phyloP scores from a whole-genome alignment of 2,329 filamentous ascomycete genomes.

The Rosellinia necatrix region DNA sequence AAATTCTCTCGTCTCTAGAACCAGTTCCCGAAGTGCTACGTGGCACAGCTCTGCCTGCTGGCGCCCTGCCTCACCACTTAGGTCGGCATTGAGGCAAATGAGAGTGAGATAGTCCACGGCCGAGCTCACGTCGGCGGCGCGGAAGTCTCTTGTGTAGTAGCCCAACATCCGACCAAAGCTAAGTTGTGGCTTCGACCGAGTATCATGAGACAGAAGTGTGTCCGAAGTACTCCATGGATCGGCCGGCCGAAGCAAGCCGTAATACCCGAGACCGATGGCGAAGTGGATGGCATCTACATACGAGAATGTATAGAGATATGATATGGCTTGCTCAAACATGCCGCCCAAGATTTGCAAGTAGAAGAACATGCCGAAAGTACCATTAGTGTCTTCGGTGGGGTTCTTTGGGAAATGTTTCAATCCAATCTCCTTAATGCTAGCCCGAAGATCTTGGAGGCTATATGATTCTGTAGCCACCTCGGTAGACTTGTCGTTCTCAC shows the following conservation, averaged over 20 bases:
- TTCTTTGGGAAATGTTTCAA: constrained; percentile 87
- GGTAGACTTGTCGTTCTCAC: constrained; percentile 65
- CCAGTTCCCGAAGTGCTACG: constrained; percentile 88
- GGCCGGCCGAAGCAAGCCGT: constrained; percentile 84
- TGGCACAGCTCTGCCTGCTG: constrained; percentile 84
- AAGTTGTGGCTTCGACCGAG: constrained; percentile 75
- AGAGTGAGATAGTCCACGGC: constrained; percentile 92
- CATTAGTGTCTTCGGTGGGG: constrained; percentile 71
- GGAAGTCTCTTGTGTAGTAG: constrained; percentile 95
- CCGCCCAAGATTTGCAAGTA: constrained; percentile 88
- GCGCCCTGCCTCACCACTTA: constrained; percentile 73
- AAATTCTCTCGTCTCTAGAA: constrained; percentile 96
- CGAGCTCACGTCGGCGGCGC: constrained; percentile 83
- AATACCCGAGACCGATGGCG: constrained; percentile 84
- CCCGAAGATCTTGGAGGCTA: constrained; percentile 70
- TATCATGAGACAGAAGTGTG: constrained; percentile 70
- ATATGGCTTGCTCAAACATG: constrained; percentile 91
- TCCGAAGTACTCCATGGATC: constrained; percentile 76
- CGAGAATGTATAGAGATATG: constrained; percentile 88
- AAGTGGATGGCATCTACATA: constrained; percentile 96
- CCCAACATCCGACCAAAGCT: constrained; percentile 94
- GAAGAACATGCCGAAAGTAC: constrained; percentile 88
- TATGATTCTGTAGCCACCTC: constrained; percentile 71
- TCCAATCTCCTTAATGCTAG: constrained; percentile 85
- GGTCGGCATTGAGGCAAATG: constrained; percentile 88